Evolutionary conservation across 192 early-diverging fungal genomes (phyloP).

Genomic region (Gryganskiella cystojenkinii): DNA sequence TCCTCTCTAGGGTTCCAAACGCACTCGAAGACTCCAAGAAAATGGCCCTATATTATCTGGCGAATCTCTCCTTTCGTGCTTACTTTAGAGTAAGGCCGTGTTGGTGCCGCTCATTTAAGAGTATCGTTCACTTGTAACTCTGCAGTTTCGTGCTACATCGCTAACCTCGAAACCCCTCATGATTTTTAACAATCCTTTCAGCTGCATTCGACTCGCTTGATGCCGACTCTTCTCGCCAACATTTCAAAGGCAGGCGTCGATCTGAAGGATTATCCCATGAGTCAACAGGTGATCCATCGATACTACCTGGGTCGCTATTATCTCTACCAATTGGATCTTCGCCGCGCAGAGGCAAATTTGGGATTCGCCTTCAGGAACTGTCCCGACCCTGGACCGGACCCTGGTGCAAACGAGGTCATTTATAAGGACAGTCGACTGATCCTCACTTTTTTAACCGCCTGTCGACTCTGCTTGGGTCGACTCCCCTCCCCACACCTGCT

Average conservation of each 20-base stretch:
- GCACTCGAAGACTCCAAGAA: slow-evolving; percentile 52
- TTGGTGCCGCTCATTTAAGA: neutral
- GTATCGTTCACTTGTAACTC: neutral
- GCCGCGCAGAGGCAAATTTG: slow-evolving; percentile 45
- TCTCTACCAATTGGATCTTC: slow-evolving; percentile 55
- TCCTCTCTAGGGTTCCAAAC: slow-evolving; percentile 11
- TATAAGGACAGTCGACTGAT: slow-evolving; percentile 52
- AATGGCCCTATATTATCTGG: slow-evolving; percentile 49
- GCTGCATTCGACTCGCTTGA: slow-evolving; percentile 55
- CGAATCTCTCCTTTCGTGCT: slow-evolving; percentile 57
- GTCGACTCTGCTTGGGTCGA: slow-evolving; percentile 53
- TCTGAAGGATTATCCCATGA: slow-evolving; percentile 53
- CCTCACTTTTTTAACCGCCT: slow-evolving; percentile 55
- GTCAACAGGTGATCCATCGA: slow-evolving; percentile 59
- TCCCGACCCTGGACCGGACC: slow-evolving; percentile 4
- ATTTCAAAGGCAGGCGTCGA: slow-evolving; percentile 45
- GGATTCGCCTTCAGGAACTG: slow-evolving; percentile 56
- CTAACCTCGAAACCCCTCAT: neutral
- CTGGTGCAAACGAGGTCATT: slow-evolving; percentile 16
- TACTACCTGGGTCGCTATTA: slow-evolving; percentile 61
- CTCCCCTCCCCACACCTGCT: slow-evolving; percentile 49
- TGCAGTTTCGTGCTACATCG: neutral
- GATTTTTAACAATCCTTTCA: neutral
- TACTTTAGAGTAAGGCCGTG: slow-evolving; percentile 57
- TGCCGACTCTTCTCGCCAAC: slow-evolving; percentile 57